Conservation (phyloP, 2,329 filamentous ascomycete genomes). For the Calycina herbarum region DNA sequence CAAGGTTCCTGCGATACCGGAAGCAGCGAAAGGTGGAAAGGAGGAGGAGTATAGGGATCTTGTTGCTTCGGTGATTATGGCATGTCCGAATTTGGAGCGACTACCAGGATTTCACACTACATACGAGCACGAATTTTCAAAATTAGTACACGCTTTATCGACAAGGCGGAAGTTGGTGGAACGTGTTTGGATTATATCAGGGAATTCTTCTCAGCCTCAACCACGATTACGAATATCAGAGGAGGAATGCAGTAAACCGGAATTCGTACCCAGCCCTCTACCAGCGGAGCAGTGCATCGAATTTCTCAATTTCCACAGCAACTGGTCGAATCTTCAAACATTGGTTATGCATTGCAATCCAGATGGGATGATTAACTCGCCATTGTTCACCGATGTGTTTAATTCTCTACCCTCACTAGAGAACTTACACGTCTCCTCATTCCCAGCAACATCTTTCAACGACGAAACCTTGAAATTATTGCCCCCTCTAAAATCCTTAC, state of each 20-base stretch:
- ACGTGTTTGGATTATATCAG: conserved; percentile 57
- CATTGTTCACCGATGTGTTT: conserved; percentile 52
- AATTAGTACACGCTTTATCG: conserved; percentile 59
- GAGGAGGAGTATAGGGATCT: conserved; percentile 56
- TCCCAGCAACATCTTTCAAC: conserved; percentile 57
- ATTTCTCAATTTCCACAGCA: conserved; percentile 53
- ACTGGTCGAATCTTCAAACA: conserved; percentile 56
- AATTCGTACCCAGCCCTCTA: conserved; percentile 41
- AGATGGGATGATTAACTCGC: conserved; percentile 54
- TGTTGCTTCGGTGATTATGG: conserved; percentile 62
- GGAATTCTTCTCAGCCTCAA: conserved; percentile 40
- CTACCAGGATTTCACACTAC: conserved; percentile 54
- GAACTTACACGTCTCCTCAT: conserved; percentile 58
- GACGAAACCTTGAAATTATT: conserved; percentile 56
- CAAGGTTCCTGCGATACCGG: conserved; percentile 53
- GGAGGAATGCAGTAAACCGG: conserved; percentile 26
- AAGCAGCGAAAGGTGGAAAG: conserved; percentile 37
- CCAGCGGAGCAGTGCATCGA: conserved; percentile 44
- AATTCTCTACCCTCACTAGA: conserved; percentile 54
- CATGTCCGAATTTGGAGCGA: conserved; percentile 63
- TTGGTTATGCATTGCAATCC: conserved; percentile 60
- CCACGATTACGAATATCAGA: conserved; percentile 28
- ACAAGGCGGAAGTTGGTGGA: conserved; percentile 56
- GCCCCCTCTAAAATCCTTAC: conserved; percentile 54
- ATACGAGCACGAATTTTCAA: conserved; percentile 57